Evolutionary conservation across 768 basidiomycete genomes (phyloP), one percentile per base, ranked within the genome.

Genomic region (Boletellus sp.): DNA sequence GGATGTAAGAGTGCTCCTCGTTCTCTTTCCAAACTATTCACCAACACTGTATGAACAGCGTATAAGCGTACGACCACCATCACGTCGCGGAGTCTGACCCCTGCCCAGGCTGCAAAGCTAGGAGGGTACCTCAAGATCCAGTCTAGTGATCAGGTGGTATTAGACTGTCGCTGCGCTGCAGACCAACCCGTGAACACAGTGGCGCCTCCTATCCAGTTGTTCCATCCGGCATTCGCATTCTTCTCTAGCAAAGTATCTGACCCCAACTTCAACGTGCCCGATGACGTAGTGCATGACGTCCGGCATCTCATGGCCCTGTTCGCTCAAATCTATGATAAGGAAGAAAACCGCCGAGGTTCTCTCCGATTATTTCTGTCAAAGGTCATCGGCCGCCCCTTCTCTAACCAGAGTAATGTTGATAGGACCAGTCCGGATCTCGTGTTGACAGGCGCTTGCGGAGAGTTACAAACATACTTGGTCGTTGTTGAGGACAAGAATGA

Each of bases 211-310:
- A 50, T 58, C 16, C 51, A 58, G 19, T 12, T 57, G 7, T 58
- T 61, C 42, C 48, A 67, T 33, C 57, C 64, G 12, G 55, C 59
- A 19, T 70, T 71, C 31, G 55, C 59, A 13, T 38, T 44, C 19
- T 70, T 71, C 50, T 43, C 42, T 4, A 57, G 48, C 42, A 62
- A 53, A 33, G 64, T 56, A 19, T 59, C 49, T 24, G 34, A 55
- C 16, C 48, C 53, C 0, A 1, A 15, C 1, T 50, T 60, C 7
- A 3, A 38, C 2, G 49, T 53, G 26, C 54, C 59, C 1, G 3
- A 36, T n/a, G 43, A 59, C 15, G 17, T 51, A 15, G 17, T 64
- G 15, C 42, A 2, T 6, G 1, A 48, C 1, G 43, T 52, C 8
- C 34, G 34, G 2, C 20, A 53, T 3, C 47, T 70, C 23, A 53